Evolutionary conservation across 2,329 filamentous ascomycete genomes (phyloP).

Genomic region (Emmonsia crescens): DNA sequence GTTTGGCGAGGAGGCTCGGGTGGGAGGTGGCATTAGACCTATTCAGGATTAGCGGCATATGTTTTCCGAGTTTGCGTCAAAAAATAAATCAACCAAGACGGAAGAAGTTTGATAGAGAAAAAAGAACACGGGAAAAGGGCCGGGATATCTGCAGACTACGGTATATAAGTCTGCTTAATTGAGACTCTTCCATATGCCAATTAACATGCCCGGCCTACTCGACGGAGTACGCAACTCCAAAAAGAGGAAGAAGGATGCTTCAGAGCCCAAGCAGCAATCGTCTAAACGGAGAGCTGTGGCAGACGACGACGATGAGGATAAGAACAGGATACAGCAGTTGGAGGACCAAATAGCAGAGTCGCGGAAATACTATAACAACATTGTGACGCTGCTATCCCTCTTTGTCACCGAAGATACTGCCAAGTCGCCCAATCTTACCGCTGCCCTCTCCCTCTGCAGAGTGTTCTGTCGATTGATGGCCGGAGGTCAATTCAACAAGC

Average conservation of each 20-base stretch:
- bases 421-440: constrained; percentile 50
- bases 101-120: constrained; percentile 14
- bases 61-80: background rate
- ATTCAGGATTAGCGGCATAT: constrained; percentile 16
- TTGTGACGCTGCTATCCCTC: constrained; percentile 58
- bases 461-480: constrained; percentile 75
- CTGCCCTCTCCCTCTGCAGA: constrained; percentile 71
- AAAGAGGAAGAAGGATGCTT: constrained; percentile 29
- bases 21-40: constrained; percentile 23
- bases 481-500: constrained; percentile 57
- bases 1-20: constrained; percentile 4
- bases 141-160: constrained; percentile 28
- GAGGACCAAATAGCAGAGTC: constrained; percentile 77
- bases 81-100: background rate
- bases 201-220: constrained; percentile 21
- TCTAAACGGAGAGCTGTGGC: constrained; percentile 37
- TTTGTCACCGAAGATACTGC: constrained; percentile 41
- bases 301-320: constrained; percentile 37
- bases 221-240: constrained; percentile 23
- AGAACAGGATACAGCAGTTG: constrained; percentile 57
- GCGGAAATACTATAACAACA: constrained; percentile 85
- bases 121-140: constrained; percentile 32
- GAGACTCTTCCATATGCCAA: background rate
- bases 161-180: background rate
- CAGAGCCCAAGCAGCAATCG: constrained; percentile 27